Conservation (phyloP, 148 eudicot genomes). For the Mesembryanthemum crystallinum region DNA sequence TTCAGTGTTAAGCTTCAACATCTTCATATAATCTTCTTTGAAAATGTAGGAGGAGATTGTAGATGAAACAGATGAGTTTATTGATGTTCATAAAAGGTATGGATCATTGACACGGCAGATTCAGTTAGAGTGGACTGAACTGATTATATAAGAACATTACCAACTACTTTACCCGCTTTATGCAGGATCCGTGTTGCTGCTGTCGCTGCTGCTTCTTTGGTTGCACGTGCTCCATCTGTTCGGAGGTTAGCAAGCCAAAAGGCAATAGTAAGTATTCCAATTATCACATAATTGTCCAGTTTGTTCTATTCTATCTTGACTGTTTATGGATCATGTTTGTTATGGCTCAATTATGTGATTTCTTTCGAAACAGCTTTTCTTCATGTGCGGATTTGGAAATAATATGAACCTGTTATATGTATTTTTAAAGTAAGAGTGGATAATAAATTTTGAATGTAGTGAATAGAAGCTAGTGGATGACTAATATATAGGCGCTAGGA, state of each 20-base stretch:
- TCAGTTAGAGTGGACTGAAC: conserved; percentile 6
- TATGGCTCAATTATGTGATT: too few relatives aligned
- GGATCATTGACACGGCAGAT: background rate
- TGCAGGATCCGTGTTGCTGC: conserved; percentile 98
- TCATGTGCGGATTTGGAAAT: background rate
- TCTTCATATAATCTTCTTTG: conserved; percentile 19
- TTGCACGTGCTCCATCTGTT: conserved; percentile 82
- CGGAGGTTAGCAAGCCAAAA: conserved; percentile 66
- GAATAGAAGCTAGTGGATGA: background rate
- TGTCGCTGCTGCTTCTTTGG: conserved; percentile 91
- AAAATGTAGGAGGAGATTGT: conserved; percentile 88
- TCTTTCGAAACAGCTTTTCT: too few relatives aligned
- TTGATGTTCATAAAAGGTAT: conserved; percentile 91
- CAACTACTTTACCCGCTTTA: conserved; percentile 19
- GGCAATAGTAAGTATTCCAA: conserved; percentile 51
- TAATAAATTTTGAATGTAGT: background rate
- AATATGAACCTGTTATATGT: background rate
- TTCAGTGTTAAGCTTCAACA: background rate
- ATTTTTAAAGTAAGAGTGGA: background rate
- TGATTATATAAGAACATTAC: conserved; percentile 6
- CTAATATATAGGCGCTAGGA: too few relatives aligned
- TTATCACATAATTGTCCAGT: background rate
- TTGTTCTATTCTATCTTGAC: background rate
- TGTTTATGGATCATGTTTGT: background rate
- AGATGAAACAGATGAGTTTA: conserved; percentile 96